Evolutionary conservation across 1,284 basidiomycete genomes (phyloP), one percentile per base, ranked within the genome.

Genomic region (Malassezia yamatoensis): DNA sequence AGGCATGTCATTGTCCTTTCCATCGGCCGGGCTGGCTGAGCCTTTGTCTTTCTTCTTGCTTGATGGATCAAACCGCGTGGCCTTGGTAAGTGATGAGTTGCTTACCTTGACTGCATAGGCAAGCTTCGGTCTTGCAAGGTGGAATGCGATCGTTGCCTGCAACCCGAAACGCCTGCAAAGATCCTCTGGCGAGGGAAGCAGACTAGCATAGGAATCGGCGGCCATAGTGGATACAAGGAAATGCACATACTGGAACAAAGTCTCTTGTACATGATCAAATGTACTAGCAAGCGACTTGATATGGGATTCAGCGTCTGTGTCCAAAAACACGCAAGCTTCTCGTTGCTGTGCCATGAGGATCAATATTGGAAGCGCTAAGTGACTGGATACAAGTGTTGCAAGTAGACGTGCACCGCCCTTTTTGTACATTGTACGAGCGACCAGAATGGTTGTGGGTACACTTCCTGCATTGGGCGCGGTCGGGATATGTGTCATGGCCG

Each of bases 401-500:
- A 70, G 56, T 16, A 74, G 52, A 13, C 69, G 59, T 43, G 58
- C 59, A 13, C 66, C 70, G 24, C 59, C 62, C 34, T 62, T 59
- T 10, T 62, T 60, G 42, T 66, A 65, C 15, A 59, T 54, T 18
- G 53, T 45, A 13, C 70, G 64, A 13, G 72, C 68, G 13, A 76
- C 77, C 8, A 78, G 79, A 53, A 64, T 62, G 1, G 87, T 87
- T n/a, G 55, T 51, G 7, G 55, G 55, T 24, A 21, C 36, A 15
- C 29, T 32, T 13, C 43, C 43, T 8, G 47, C n/a, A 16, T n/a
- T 15, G 4, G 36, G 20, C 18, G 39, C 16, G 5, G 35, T 42
- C 1, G 55, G 39, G 29, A 53, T 45, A 13, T 53, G 16, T 11
- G 51, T 44, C 47, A 96, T 88, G 45, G 54, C 53, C 80, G 86